A percentile compares a stretch with the other conserved stretches of the same genome.
These are phyloP conservation scores for Candida adriatica DNA, from an alignment of 805 yeast species.

Conservation along the genomic window DNA sequence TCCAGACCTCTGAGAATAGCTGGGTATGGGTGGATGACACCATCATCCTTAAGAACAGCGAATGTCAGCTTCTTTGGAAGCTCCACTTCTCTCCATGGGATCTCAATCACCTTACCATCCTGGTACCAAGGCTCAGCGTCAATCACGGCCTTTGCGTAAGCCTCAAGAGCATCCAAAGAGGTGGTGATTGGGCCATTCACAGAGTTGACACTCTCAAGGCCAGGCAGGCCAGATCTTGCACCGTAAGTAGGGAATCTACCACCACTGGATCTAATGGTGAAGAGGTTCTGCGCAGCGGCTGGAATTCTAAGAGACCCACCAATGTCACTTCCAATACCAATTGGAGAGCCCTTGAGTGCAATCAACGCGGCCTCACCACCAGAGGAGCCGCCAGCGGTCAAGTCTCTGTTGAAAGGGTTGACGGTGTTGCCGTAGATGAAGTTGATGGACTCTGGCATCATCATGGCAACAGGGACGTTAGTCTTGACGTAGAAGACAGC, in stretches of 20 bases:
- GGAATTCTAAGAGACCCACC: slow-evolving; percentile 49
- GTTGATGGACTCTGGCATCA: slow-evolving; percentile 41
- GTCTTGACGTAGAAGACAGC: slow-evolving; percentile 52
- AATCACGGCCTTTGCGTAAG: slow-evolving; percentile 26
- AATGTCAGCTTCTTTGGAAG: slow-evolving; percentile 33
- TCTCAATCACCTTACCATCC: slow-evolving; percentile 34
- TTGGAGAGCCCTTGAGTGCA: slow-evolving; percentile 36
- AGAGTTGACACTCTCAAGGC: slow-evolving; percentile 29
- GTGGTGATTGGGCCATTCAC: slow-evolving; percentile 44
- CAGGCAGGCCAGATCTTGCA: slow-evolving; percentile 19
- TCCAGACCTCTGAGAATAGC: slow-evolving; percentile 42
- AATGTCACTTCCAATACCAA: slow-evolving; percentile 51
- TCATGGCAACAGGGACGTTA: slow-evolving; percentile 44
- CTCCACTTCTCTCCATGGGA: slow-evolving; percentile 35
- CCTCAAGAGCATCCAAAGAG: slow-evolving; percentile 31
- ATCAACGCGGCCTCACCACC: slow-evolving; percentile 49
- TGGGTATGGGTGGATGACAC: slow-evolving; percentile 40
- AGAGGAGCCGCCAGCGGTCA: slow-evolving; percentile 47
- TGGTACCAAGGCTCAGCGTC: slow-evolving; percentile 34
- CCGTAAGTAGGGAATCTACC: slow-evolving; percentile 34
- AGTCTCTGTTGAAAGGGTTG: slow-evolving; percentile 36
- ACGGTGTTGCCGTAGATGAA: slow-evolving; percentile 39
- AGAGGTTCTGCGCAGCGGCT: slow-evolving; percentile 35
- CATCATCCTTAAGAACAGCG: slow-evolving; percentile 37
- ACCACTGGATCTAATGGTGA: slow-evolving; percentile 37